Conservation (phyloP, 352 stramenopile genomes). For the Pythium grandisporangium region DNA sequence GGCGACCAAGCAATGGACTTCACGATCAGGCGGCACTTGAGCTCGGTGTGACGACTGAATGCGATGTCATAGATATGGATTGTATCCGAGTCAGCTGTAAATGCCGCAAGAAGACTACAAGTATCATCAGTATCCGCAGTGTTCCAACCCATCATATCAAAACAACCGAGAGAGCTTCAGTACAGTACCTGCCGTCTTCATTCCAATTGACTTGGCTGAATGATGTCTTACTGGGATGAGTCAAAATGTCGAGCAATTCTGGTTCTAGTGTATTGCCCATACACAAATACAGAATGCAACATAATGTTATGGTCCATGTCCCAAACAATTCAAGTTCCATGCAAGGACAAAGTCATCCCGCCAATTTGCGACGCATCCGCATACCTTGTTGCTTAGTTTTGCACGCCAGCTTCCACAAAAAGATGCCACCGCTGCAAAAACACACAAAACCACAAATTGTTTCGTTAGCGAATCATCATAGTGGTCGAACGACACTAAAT, state of each 20-base stretch:
- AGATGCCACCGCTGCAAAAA: conserved; percentile 31
- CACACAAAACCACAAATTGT: not conserved
- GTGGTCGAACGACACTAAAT: too few species aligned
- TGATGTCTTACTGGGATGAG: conserved; percentile 30
- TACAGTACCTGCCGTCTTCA: conserved; percentile 43
- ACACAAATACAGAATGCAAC: too few species aligned
- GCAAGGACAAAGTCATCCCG: too few species aligned
- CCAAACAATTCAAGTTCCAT: too few species aligned
- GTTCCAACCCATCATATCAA: too few species aligned
- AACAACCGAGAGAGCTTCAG: too few species aligned
- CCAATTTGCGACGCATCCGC: too few species aligned
- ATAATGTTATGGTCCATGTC: too few species aligned
- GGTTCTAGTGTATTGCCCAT: too few species aligned
- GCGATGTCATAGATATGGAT: conserved; percentile 57
- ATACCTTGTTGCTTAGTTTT: conserved; percentile 26
- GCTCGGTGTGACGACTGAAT: conserved; percentile 41
- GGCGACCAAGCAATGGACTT: conserved; percentile 59
- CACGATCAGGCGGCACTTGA: conserved; percentile 45
- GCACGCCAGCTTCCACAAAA: conserved; percentile 53
- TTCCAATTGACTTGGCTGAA: conserved; percentile 66
- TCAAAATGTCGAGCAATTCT: conserved; percentile 47
- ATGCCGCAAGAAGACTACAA: conserved; percentile 42
- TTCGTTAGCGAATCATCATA: not conserved
- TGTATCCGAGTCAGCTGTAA: conserved; percentile 27
- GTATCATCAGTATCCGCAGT: not conserved